These are phyloP conservation scores for Hemileccinum rubropunctum DNA, from an alignment of 768 basidiomycete genomes.

Conservation along the genomic window DNA sequence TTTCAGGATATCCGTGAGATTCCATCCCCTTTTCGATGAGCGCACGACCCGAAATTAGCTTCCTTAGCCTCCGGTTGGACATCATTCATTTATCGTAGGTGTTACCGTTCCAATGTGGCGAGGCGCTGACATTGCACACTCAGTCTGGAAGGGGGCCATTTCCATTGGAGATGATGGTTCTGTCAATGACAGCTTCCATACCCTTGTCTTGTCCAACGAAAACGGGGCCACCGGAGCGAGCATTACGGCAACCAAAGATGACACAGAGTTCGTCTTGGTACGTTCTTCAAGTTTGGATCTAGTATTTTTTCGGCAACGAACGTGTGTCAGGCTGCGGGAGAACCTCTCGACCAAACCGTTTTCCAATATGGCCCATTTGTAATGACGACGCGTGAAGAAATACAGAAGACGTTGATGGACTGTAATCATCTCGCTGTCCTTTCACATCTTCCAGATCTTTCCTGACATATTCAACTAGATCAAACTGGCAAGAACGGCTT, in stretches of 20 bases:
- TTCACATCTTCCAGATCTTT: background rate
- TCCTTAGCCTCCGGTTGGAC: slow-evolving; percentile 80
- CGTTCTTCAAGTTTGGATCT: slow-evolving; percentile 15
- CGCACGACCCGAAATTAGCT: background rate
- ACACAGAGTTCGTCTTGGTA: slow-evolving; percentile 76
- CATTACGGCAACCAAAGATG: slow-evolving; percentile 54
- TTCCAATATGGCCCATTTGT: slow-evolving; percentile 89
- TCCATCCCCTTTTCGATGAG: background rate
- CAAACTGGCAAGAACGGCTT: slow-evolving; percentile 82
- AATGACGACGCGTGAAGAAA: slow-evolving; percentile 77
- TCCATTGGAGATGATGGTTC: slow-evolving; percentile 50
- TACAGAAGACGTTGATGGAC: slow-evolving; percentile 78
- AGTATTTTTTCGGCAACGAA: slow-evolving; percentile 1
- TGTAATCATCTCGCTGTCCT: slow-evolving; percentile 44
- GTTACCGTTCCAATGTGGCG: background rate
- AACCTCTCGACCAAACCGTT: slow-evolving; percentile 86
- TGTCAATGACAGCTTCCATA: slow-evolving; percentile 63
- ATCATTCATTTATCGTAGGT: slow-evolving; percentile 77
- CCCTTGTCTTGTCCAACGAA: slow-evolving; percentile 73
- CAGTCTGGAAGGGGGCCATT: slow-evolving; percentile 52
- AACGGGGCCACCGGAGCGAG: slow-evolving; percentile 63
- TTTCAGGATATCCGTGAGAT: slow-evolving; percentile 82
- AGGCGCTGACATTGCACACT: slow-evolving; percentile 4
- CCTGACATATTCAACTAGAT: slow-evolving; percentile 41
- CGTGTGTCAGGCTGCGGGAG: slow-evolving; percentile 63